Evolutionary conservation across 2,329 filamentous ascomycete species (phyloP).

Genomic region (Monosporascus sp.): DNA sequence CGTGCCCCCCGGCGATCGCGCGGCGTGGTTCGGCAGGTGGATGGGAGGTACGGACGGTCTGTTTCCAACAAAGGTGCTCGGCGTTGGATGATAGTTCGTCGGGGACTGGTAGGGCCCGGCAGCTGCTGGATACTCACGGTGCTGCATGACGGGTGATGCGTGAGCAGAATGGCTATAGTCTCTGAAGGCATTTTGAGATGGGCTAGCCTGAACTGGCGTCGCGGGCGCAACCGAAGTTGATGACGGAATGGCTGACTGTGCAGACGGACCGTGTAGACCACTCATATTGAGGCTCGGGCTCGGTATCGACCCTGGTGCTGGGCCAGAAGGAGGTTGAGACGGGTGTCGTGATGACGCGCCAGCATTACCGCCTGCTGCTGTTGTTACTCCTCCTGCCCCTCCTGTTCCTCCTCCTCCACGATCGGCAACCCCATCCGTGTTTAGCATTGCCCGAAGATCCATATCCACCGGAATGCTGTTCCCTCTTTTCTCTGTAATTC

Average conservation of each 20-base stretch:
- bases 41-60: slow-evolving; percentile 32
- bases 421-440: slow-evolving; percentile 36
- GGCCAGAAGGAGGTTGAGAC: slow-evolving; percentile 17
- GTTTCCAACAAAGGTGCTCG: slow-evolving; percentile 35
- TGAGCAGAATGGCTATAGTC: slow-evolving; percentile 45
- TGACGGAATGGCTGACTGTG: slow-evolving; percentile 16
- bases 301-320: slow-evolving; percentile 1
- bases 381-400: slow-evolving; percentile 8
- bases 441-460: slow-evolving; percentile 41
- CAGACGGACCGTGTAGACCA: slow-evolving; percentile 9
- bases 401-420: slow-evolving; percentile 20
- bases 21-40: slow-evolving; percentile 41
- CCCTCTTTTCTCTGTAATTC: no score
- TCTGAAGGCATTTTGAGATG: slow-evolving; percentile 42
- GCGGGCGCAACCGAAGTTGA: slow-evolving; percentile 23
- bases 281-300: not conserved
- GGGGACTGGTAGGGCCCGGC: slow-evolving; percentile 35
- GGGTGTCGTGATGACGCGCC: slow-evolving; percentile 21
- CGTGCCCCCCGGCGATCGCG: slow-evolving; percentile 44
- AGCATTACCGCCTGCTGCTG: slow-evolving; percentile 5
- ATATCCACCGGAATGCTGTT: slow-evolving; percentile 6
- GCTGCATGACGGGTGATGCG: slow-evolving; percentile 41
- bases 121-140: slow-evolving; percentile 37
- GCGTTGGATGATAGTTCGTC: slow-evolving; percentile 24
- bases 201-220: slow-evolving; percentile 34